phyloP scores from a whole-genome alignment of 805 yeast genomes.

The Lipomyces orientalis region DNA sequence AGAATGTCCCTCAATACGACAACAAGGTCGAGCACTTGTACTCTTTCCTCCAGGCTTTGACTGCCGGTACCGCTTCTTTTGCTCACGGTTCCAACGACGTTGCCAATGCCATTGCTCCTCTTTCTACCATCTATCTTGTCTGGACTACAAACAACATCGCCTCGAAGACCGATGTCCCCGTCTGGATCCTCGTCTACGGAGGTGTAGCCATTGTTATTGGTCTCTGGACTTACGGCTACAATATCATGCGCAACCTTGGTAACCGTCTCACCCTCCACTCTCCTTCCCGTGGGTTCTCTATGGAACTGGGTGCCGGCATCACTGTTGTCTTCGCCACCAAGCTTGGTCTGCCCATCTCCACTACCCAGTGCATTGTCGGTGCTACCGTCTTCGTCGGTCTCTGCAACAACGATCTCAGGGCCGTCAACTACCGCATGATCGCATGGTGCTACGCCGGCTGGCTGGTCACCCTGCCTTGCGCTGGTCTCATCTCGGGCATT shows the following conservation, averaged over 20 bases:
- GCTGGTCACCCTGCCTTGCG: conserved; percentile 73
- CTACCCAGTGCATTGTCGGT: conserved; percentile 80
- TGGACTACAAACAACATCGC: conserved; percentile 60
- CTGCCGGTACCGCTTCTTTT: conserved; percentile 80
- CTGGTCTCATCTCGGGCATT: conserved; percentile 74
- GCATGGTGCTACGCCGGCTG: conserved; percentile 74
- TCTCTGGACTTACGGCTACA: conserved; percentile 72
- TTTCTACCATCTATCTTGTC: conserved; percentile 65
- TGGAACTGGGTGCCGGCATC: conserved; percentile 78
- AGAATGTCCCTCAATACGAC: conserved; percentile 68
- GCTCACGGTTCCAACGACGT: conserved; percentile 85
- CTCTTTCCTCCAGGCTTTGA: conserved; percentile 69
- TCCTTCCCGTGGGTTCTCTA: conserved; percentile 77
- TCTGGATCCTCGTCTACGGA: conserved; percentile 72
- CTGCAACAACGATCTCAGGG: conserved; percentile 65
- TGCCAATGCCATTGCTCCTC: conserved; percentile 78
- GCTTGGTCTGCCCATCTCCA: conserved; percentile 72
- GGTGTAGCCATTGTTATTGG: conserved; percentile 73
- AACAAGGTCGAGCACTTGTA: conserved; percentile 71
- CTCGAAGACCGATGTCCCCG: conserved; percentile 63
- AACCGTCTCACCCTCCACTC: conserved; percentile 76
- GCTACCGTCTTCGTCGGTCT: conserved; percentile 78
- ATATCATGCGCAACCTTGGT: conserved; percentile 72
- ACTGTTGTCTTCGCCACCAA: conserved; percentile 79
- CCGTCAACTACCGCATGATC: conserved; percentile 81